Evolutionary conservation across 257 asterid species (phyloP), one percentile per base, ranked within the genome.

Genomic region (Scutellaria barbata): DNA sequence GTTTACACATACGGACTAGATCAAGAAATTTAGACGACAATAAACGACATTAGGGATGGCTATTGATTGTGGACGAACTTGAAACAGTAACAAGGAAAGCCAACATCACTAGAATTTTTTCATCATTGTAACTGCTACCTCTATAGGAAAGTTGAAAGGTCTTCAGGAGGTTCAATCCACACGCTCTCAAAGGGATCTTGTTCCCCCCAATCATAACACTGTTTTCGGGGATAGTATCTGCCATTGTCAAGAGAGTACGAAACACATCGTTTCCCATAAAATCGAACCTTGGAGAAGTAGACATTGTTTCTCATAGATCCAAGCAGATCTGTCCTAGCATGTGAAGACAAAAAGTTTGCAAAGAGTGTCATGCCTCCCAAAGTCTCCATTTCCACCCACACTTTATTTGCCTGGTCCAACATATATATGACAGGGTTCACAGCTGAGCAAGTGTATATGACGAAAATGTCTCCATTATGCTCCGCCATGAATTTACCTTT

Each of bases 81-180:
- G 37, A 46, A 42, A 54, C 14, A 79, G 56, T 74, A 48, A 73
- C 39, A 45, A 25, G 37, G 66, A 56, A 42, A 66, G 14, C 45
- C 33, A 68, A 55, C 64, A 37, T 12, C 18, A 51, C 48, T 25
- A 46, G 42, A 55, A 10, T 0, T 47, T 33, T 6, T 52, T 51
- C 10, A 43, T 52, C 51, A 12, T 3, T 13, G 16, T 33, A 42
- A 40, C 50, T 22, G 54, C 72, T 14, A 46, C 71, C 74, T 78
- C 77, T 65, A 85, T 63, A 72, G 82, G 79, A 88, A 88, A 69
- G 66, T 48, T 6, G 92, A 87, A 14, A 80, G 80, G 77, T 90
- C 97, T 47, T 84, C 82, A 6, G 98, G 98, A 16, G 97, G 90
- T 40, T 93, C 96, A 6, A 93, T 86, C 98, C 98, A 90, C 16